Evolutionary conservation across 139 green algal genomes (phyloP), one percentile per base, ranked within the genome.

Genomic region (Coelastrella sp.): DNA sequence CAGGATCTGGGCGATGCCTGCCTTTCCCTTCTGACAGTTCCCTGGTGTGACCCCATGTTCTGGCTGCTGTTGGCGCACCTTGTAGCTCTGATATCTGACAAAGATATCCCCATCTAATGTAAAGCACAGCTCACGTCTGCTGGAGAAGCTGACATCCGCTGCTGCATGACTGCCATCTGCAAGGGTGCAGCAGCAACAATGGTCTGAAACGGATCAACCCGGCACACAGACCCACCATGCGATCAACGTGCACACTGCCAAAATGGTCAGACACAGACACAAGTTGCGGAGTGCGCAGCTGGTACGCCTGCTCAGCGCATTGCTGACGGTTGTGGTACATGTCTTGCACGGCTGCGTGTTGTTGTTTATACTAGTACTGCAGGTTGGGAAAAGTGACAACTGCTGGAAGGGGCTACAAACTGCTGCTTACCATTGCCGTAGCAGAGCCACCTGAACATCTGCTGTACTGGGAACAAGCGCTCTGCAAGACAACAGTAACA

Each of bases 61-160:
- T n/a, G n/a, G n/a, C n/a, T n/a, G 19, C 20, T 80, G 74, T 22
- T 58, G 5, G 8, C 78, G 2, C 80, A 98, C 96, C 94, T 98
- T 97, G 95, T 99, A 99, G 3, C 95, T 98, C 92, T 99, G 97
- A 93, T 99, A 99, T 23, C 98, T 95, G 23, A 99, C 95, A 92
- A 99, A 99, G 73, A 99, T 98, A 90, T 99, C 98, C 0, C 96
- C 96, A 19, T 99, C 94, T 54, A 99, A 91, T 0, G 98, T 99
- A 94, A 99, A 99, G 95, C 97, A 99, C 79, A 99, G 98, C 92
- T 99, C 98, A 0, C 98, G 93, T 0, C 94, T 92, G 76, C 95
- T 93, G 87, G 98, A 97, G 91, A 96, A 99, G 22, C 75, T 86
- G 14, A 76, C 57, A 73, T 99, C 97, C 7, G 95, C 95, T 76